A percentile compares a stretch with the other conserved stretches of the same genome.
Conservation (phyloP, 305 asterid species). For the Striga hermonthica region DNA sequence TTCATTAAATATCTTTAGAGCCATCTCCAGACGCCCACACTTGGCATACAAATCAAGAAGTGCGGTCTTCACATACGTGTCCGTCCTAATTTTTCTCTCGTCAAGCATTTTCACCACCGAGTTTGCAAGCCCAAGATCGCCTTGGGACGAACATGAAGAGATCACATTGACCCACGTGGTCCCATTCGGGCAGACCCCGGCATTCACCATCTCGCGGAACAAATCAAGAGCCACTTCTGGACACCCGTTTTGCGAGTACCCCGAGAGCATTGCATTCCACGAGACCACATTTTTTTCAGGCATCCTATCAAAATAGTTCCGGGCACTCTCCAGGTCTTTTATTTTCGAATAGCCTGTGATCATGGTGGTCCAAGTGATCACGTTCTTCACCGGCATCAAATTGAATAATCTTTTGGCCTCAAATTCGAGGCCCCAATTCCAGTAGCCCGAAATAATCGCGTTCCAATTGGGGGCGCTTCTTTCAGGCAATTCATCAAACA, state of each 20-base stretch:
- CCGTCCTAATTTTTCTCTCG: conserved; percentile 33
- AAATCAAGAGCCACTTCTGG: conserved; percentile 47
- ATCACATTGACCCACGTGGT: conserved; percentile 65
- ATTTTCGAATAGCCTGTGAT: conserved; percentile 56
- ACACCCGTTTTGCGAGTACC: conserved; percentile 60
- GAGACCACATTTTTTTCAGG: conserved; percentile 58
- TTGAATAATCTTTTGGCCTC: conserved; percentile 55
- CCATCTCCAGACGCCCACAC: conserved; percentile 55
- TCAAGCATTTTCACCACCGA: conserved; percentile 43
- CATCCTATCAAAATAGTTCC: conserved; percentile 57
- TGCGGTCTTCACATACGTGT: conserved; percentile 53
- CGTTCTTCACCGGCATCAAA: conserved; percentile 54
- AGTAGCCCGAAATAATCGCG: conserved; percentile 60
- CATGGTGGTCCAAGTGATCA: conserved; percentile 75
- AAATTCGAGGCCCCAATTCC: conserved; percentile 55
- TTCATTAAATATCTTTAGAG: conserved; percentile 55
- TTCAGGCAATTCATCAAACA: conserved; percentile 69
- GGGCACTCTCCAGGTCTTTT: conserved; percentile 58
- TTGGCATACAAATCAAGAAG: conserved; percentile 76
- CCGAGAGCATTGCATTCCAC: conserved; percentile 82
- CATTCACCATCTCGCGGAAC: conserved; percentile 54
- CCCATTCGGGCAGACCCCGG: conserved; percentile 50
- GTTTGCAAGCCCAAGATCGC: conserved; percentile 48
- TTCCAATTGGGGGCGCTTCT: conserved; percentile 60
- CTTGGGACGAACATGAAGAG: conserved; percentile 55